A percentile compares a stretch with the other conserved stretches of the same genome.
Conservation (phyloP, 2,329 filamentous ascomycete genomes). For the Botrytis medusae region DNA sequence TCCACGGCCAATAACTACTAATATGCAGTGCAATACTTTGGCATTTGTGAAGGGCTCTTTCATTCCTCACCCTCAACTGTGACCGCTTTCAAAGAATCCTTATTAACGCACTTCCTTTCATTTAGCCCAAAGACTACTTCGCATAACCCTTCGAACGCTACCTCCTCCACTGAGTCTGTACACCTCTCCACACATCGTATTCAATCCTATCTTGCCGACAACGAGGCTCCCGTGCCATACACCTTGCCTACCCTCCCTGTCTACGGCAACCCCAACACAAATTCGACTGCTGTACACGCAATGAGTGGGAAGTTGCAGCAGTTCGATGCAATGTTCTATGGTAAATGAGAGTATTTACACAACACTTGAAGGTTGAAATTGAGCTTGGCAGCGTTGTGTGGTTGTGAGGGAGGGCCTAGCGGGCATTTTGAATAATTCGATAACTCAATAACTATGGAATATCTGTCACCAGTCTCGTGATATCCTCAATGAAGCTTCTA, state of each 20-base stretch:
- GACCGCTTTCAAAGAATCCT: background rate
- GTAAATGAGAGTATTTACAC: background rate
- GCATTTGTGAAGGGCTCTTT: background rate
- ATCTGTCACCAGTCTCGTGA: background rate
- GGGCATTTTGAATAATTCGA: background rate
- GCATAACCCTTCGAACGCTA: background rate
- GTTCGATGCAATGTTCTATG: background rate
- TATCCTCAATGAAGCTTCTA: background rate
- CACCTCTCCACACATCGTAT: background rate
- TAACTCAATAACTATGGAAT: background rate
- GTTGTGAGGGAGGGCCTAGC: too few relatives aligned
- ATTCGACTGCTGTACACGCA: background rate
- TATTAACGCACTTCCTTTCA: background rate
- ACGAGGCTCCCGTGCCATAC: background rate
- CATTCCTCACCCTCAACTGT: background rate
- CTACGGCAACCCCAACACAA: background rate
- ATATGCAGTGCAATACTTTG: background rate
- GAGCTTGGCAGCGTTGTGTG: too few relatives aligned
- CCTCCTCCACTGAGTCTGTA: background rate
- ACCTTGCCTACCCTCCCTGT: background rate
- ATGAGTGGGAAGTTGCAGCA: background rate
- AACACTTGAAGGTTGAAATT: background rate
- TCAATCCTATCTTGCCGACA: background rate
- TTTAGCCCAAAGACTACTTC: background rate
- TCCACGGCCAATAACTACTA: background rate